These are phyloP conservation scores for Lipomyces starkeyi DNA, from an alignment of 805 yeast genomes.

Conservation along the genomic window DNA sequence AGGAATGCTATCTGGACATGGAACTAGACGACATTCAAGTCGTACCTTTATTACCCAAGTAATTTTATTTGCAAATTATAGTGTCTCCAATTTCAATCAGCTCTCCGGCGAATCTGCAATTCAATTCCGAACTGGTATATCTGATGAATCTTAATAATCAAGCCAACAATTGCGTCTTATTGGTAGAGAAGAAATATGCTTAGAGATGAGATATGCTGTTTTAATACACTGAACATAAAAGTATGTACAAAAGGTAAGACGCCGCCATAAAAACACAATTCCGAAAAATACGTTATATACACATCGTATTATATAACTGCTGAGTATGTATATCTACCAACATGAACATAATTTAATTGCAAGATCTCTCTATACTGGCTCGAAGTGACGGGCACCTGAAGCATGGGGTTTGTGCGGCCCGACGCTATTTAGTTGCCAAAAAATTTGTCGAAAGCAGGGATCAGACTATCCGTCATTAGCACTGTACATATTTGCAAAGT, in stretches of 20 bases:
- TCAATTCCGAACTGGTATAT: not conserved
- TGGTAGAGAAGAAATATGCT: no score
- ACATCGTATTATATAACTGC: not conserved
- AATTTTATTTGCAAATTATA: no score
- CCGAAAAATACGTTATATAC: not conserved
- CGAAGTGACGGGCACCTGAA: no score
- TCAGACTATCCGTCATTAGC: constrained; percentile 52
- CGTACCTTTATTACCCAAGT: no score
- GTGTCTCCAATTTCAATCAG: no score
- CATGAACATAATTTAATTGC: not conserved
- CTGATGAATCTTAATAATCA: no score
- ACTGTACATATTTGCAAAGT: not conserved
- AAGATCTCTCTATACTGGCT: not conserved
- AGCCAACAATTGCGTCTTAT: not conserved
- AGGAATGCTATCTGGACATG: no score
- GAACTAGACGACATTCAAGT: no score
- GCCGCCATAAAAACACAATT: not conserved
- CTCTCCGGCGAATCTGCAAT: no score
- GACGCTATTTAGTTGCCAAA: not conserved
- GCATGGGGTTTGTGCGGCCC: no score
- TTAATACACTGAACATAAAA: not conserved
- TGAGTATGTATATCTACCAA: not conserved
- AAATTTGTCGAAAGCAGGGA: constrained; percentile 89
- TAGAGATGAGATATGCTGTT: not conserved
- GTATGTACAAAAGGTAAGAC: not conserved